A percentile compares a stretch with the other conserved stretches of the same genome.
These are phyloP conservation scores for Lomentospora prolificans DNA, from an alignment of 2,329 filamentous ascomycete species.

Conservation along the genomic window DNA sequence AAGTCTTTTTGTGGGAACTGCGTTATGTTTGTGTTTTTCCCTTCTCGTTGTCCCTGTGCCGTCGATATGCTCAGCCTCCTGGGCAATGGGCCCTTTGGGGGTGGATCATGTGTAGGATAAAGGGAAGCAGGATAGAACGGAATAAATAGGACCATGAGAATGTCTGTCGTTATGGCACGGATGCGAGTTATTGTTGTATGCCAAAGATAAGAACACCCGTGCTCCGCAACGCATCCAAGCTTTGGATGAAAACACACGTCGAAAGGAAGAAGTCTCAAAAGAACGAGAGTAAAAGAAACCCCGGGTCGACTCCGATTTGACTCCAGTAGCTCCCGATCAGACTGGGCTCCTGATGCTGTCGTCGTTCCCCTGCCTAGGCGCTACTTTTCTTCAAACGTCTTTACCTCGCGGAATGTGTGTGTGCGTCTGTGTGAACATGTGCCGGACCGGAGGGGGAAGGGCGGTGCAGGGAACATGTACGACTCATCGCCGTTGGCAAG, in stretches of 20 bases:
- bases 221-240: no score
- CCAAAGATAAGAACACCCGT: no score
- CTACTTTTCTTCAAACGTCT: constrained; percentile 1
- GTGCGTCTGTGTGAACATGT: background rate
- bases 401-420: background rate
- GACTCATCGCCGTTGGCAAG: background rate
- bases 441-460: background rate
- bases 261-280: no score
- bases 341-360: background rate
- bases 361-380: background rate
- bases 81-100: background rate
- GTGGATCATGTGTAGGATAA: background rate
- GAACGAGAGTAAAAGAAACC: background rate
- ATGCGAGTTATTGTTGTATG: background rate
- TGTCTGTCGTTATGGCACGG: no score
- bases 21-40: background rate
- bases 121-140: no score
- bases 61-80: background rate
- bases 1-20: background rate
- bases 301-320: background rate
- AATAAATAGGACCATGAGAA: no score
- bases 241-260: background rate
- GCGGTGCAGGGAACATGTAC: background rate
- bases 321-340: background rate
- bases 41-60: background rate